Base-by-base conservation (phyloP, 805 yeast genomes). In the Candida sonorensis region DNA sequence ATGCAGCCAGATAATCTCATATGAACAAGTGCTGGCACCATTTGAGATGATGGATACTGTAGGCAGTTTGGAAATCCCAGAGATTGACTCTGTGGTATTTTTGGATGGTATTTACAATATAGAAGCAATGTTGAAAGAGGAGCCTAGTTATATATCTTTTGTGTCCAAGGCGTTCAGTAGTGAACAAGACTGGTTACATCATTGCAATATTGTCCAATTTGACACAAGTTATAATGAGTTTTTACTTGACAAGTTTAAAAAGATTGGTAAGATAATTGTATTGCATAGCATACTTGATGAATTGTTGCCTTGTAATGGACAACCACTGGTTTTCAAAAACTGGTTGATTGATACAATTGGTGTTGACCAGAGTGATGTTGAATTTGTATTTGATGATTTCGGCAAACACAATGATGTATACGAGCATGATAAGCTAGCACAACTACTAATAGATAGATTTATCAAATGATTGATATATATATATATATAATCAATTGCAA, bases 61-160 rank as follows among this genome's bases (percentile, higher is more conserved):
- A n/a, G n/a, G n/a, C n/a, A n/a, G n/a, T n/a, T n/a, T n/a, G n/a
- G n/a, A 27, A 15, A 10, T 48, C 8, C 53, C 55, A 1, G 17
- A 17, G 2, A 36, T 59, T 27, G 35, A 44, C 1, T 31, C 51
- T 25, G 38, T 56, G 9, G 50, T 69, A 23, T 58, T 77, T 17
- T 47, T 81, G 1, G 94, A 83, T 46, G 94, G 94, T 0, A 84
- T 85, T 31, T 82, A 69, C 53, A 71, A 79, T 41, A 50, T 78
- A 5, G 41, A 35, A 1, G 60, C 59, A 10, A 53, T 85, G 31
- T 40, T 79, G 1, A 53, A 55, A 2, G 92, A 81, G 46, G 79
- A 82, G 50, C 81, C 83, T 0, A 45, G 42, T 5, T 85, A 83
- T 51, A 12, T 29, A 3, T 55, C 51, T 5, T 82, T 82, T 50